Evolutionary conservation across 1,139 yeast genomes (phyloP).

Genomic region (Suhomyces atakaporum): DNA sequence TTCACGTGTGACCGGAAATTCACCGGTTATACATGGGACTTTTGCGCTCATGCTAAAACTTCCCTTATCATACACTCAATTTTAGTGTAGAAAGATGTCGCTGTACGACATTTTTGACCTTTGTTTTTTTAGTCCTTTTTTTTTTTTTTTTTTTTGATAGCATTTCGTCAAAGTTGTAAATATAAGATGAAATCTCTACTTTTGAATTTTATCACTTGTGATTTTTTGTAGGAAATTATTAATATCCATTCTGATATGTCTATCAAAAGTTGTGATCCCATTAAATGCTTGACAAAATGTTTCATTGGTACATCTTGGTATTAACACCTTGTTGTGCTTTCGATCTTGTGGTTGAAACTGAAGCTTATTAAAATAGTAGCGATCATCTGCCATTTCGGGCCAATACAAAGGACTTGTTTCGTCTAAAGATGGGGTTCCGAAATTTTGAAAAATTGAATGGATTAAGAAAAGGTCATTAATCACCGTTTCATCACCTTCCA

Average conservation of each 20-base stretch:
- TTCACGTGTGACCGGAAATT: conserved; percentile 1
- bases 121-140: too few relatives aligned
- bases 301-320: conserved; percentile 31
- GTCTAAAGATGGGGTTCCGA: conserved; percentile 64
- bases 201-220: neutral
- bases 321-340: conserved; percentile 16
- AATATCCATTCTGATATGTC: conserved; percentile 3
- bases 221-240: conserved; percentile 1
- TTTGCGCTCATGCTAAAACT: too few relatives aligned
- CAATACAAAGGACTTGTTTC: conserved; percentile 32
- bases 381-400: conserved; percentile 38
- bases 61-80: too few relatives aligned
- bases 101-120: too few relatives aligned
- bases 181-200: too few relatives aligned
- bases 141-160: too few relatives aligned
- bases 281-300: conserved; percentile 21
- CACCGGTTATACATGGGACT: too few relatives aligned
- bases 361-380: conserved; percentile 35
- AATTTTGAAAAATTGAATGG: conserved; percentile 56
- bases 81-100: too few relatives aligned
- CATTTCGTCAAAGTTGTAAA: too few relatives aligned
- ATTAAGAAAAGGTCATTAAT: conserved; percentile 68
- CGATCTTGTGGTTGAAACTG: conserved; percentile 24
- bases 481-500: conserved; percentile 33
- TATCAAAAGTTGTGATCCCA: conserved; percentile 29